Conservation (phyloP, 129 eudicot species). For the Flaveria bidentis region DNA sequence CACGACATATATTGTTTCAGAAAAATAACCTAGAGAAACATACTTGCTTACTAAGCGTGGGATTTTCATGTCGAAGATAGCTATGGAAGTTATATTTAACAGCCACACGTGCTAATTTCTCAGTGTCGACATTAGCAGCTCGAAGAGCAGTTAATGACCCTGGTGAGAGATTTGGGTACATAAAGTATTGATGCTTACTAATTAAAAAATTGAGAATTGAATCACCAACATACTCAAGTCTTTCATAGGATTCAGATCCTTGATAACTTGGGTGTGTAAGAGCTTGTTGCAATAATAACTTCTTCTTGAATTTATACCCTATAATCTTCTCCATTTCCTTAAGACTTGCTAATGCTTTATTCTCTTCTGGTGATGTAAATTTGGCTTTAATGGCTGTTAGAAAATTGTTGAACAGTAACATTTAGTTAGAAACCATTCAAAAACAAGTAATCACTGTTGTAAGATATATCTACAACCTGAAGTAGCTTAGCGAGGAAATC, state of each 20-base stretch:
- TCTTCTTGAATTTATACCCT: slow-evolving; percentile 59
- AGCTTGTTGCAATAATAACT: slow-evolving; percentile 52
- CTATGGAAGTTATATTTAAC: slow-evolving; percentile 59
- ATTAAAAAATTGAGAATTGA: slow-evolving; percentile 65
- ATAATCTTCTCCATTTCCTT: slow-evolving; percentile 65
- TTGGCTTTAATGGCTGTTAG: slow-evolving; percentile 34
- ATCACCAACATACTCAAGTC: slow-evolving; percentile 80
- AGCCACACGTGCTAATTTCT: slow-evolving; percentile 68
- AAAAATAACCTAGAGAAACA: slow-evolving; percentile 20
- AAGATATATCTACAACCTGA: neutral
- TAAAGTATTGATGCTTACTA: slow-evolving; percentile 54
- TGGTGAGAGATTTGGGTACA: slow-evolving; percentile 65
- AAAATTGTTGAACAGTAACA: slow-evolving; percentile 30
- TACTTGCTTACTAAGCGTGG: slow-evolving; percentile 55
- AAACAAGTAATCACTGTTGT: neutral
- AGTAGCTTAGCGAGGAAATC: neutral
- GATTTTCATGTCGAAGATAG: slow-evolving; percentile 55
- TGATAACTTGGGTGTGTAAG: slow-evolving; percentile 63
- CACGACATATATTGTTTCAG: neutral
- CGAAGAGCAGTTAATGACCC: slow-evolving; percentile 69
- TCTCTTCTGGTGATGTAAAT: slow-evolving; percentile 34
- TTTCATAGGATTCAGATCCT: slow-evolving; percentile 54
- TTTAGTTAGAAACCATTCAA: slow-evolving; percentile 3
- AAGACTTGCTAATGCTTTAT: slow-evolving; percentile 40
- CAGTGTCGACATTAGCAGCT: slow-evolving; percentile 76